Evolutionary conservation across 257 asterid species (phyloP).

Genomic region (Rhazya stricta): DNA sequence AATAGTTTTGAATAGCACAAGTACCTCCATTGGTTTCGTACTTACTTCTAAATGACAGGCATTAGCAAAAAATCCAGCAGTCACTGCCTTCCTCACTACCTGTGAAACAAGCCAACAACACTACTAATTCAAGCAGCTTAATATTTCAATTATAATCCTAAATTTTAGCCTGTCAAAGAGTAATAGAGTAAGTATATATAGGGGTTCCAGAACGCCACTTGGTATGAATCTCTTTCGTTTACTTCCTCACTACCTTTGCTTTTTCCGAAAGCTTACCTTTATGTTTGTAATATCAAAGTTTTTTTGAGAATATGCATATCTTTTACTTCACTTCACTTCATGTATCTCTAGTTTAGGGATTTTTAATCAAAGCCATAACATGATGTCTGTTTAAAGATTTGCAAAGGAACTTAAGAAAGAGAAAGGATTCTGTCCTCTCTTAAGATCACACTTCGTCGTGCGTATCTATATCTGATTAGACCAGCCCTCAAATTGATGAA

Average conservation of each 20-base stretch:
- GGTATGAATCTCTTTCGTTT: not conserved
- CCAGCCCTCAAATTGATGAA: not conserved
- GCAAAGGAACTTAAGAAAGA: not conserved
- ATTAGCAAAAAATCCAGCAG: constrained; percentile 87
- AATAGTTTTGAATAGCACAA: not conserved
- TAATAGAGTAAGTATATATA: not conserved
- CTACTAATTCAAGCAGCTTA: not conserved
- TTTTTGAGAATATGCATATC: not conserved
- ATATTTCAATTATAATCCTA: not conserved
- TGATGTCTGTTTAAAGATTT: not conserved
- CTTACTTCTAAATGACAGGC: constrained; percentile 91
- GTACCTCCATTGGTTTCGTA: constrained; percentile 7
- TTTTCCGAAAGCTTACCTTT: not conserved
- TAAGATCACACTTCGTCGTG: not conserved
- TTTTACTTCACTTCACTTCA: not conserved
- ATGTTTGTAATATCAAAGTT: not conserved
- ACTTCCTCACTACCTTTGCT: not conserved
- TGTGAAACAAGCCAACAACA: constrained; percentile 26
- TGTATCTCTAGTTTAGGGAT: not conserved
- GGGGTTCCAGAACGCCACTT: not conserved
- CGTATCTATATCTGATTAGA: not conserved
- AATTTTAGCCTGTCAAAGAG: not conserved
- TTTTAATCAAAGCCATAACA: not conserved
- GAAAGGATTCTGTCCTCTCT: not conserved
- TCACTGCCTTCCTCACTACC: constrained; percentile 85